Base-by-base conservation (phyloP, 2,329 filamentous ascomycete species). In the Cercospora berteroae region DNA sequence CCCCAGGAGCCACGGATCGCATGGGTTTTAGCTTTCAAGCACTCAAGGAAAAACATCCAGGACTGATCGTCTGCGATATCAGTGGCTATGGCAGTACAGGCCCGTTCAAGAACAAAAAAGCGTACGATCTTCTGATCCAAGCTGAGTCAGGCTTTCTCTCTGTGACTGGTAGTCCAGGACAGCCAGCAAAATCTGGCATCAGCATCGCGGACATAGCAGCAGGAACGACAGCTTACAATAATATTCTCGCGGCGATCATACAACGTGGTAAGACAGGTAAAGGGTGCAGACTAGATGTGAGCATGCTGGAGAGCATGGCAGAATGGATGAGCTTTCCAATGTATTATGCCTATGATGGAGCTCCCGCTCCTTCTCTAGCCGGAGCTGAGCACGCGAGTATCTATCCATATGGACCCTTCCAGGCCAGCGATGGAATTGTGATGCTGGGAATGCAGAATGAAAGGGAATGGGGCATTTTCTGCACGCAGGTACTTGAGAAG, bases 71-170 rank as follows among this genome's bases (percentile, higher is more conserved):
- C 76, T 93, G 94, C 25, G 96, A 93, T 72, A 96, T 99, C 73
- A 97, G 94, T 0, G 95, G 95, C 0, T 98, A 97, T 77, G 95
- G 95, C 2, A 94, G 97, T 77, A 96, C 91, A 1, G 95, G 95
- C 0, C 94, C 95, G 0, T 97, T 96, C 80, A 87, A 89, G 2
- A 86, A 89, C 71, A 87, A 95, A n/a, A 93, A 95, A 9, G 95
- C 95, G 2, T 99, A 98, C 83, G 95, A 99, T 80, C 94, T 98
- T 72, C 97, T 99, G 92, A 94, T 99, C 16, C 95, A 98, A 82
- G 94, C 94, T 63, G 82, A 77, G 67, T 78, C 77, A 6, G 65
- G 64, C 9, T 71, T 73, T 39, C 69, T 73, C 2, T 73, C 68
- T 20, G 97, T 98, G 74, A 98, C 95, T 0, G 94, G 95, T 31